These are phyloP conservation scores for Melampsora americana DNA, from an alignment of 1,284 basidiomycete genomes.

Conservation along the genomic window DNA sequence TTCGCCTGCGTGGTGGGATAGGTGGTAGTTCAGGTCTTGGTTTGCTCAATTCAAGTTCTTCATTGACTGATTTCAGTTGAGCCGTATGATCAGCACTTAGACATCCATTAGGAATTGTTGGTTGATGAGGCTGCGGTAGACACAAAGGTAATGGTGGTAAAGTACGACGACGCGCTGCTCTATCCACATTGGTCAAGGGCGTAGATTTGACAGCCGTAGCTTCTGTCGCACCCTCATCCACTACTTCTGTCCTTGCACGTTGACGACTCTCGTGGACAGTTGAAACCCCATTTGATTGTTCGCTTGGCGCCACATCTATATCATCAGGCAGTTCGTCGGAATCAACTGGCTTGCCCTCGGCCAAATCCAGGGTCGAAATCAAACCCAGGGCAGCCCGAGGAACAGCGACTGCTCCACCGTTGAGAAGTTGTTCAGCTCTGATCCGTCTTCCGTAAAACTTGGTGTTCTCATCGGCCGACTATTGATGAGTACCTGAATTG, in stretches of 20 bases:
- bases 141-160: constrained; percentile 24
- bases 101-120: too few relatives aligned
- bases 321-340: constrained; percentile 20
- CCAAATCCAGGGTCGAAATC: constrained; percentile 27
- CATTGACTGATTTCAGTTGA: too few relatives aligned
- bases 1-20: too few relatives aligned
- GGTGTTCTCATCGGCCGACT: constrained; percentile 30
- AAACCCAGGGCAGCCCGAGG: constrained; percentile 29
- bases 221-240: background rate
- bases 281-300: constrained; percentile 22
- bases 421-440: constrained; percentile 29
- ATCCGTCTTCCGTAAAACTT: constrained; percentile 37
- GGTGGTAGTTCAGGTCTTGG: too few relatives aligned
- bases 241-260: constrained; percentile 8
- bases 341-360: constrained; percentile 30
- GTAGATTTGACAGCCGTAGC: background rate
- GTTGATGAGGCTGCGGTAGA: background rate
- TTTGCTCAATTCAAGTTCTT: too few relatives aligned
- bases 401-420: constrained; percentile 33
- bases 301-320: constrained; percentile 38
- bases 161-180: constrained; percentile 8
- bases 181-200: background rate
- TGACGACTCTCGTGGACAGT: constrained; percentile 22
- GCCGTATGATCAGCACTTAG: too few relatives aligned
- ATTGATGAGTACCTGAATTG: background rate